phyloP scores from a whole-genome alignment of 2,329 filamentous ascomycete genomes.

The Botrytis galanthina region DNA sequence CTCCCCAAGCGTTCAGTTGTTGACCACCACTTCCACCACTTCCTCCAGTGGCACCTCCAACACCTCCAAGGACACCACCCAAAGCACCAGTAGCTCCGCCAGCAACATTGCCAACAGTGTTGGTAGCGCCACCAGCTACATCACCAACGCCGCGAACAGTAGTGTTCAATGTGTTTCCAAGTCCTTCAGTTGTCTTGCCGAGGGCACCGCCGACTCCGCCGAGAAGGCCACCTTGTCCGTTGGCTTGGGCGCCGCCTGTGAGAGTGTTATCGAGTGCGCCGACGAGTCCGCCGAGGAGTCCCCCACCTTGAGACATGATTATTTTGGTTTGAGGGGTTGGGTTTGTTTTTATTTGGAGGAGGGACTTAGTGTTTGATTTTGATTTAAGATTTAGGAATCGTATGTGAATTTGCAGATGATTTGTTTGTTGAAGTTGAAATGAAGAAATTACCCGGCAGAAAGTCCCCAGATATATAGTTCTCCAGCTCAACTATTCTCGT shows the following conservation, averaged over 20 bases:
- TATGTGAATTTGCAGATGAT: neutral
- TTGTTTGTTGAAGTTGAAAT: neutral
- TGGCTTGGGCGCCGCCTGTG: slow-evolving; percentile 41
- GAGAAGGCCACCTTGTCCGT: slow-evolving; percentile 42
- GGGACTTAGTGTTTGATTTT: neutral
- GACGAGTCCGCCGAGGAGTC: slow-evolving; percentile 27
- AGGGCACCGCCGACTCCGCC: slow-evolving; percentile 38
- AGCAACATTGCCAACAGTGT: slow-evolving; percentile 17
- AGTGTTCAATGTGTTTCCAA: slow-evolving; percentile 38
- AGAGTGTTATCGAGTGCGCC: slow-evolving; percentile 42
- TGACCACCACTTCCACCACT: slow-evolving; percentile 16
- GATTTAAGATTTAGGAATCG: neutral
- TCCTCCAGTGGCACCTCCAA: slow-evolving; percentile 22
- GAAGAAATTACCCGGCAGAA: neutral
- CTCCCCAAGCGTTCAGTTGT: slow-evolving; percentile 26
- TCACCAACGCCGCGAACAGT: slow-evolving; percentile 39
- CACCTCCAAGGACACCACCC: slow-evolving; percentile 21
- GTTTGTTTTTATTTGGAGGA: neutral
- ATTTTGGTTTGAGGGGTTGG: neutral
- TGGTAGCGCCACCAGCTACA: slow-evolving; percentile 35
- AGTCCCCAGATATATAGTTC: neutral
- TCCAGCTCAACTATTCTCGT: neutral
- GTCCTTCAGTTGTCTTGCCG: slow-evolving; percentile 40
- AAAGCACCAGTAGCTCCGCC: slow-evolving; percentile 8
- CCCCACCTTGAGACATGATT: slow-evolving; percentile 20